These are phyloP conservation scores for Odonthalia washingtoniensis DNA, from an alignment of 31 red algal genomes.

Conservation along the genomic window DNA sequence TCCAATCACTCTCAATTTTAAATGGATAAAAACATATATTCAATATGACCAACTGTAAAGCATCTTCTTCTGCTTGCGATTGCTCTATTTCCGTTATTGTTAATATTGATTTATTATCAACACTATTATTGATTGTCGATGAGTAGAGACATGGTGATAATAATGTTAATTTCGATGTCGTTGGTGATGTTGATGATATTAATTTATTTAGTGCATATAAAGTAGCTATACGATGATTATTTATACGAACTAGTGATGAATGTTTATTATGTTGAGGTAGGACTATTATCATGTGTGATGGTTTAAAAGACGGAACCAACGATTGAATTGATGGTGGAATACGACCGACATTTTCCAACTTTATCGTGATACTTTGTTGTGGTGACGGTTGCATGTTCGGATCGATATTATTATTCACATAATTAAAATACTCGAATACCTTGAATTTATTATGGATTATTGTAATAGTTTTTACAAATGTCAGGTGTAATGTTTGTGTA, in stretches of 20 bases:
- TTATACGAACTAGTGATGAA: background rate
- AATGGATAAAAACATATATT: too few species aligned
- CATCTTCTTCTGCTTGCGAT: background rate
- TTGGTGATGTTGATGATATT: background rate
- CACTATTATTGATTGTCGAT: too few species aligned
- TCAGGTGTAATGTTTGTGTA: too few species aligned
- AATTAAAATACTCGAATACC: too few species aligned
- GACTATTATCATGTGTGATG: background rate
- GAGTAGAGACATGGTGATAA: constrained; percentile 37
- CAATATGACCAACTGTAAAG: background rate
- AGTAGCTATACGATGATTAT: constrained; percentile 15
- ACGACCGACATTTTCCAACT: background rate
- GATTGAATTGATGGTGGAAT: background rate
- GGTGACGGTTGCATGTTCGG: too few species aligned
- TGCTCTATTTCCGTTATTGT: constrained; percentile 1
- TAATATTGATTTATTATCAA: background rate
- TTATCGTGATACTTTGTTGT: too few species aligned
- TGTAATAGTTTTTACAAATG: too few species aligned
- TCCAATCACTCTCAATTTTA: constrained; percentile 1
- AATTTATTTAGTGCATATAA: constrained; percentile 18
- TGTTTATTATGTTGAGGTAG: background rate
- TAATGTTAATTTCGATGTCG: background rate
- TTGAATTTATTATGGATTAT: too few species aligned
- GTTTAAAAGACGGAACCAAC: background rate
- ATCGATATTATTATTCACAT: too few species aligned